Conservation (phyloP, 768 basidiomycete genomes). For the Vishniacozyma victoriae region DNA sequence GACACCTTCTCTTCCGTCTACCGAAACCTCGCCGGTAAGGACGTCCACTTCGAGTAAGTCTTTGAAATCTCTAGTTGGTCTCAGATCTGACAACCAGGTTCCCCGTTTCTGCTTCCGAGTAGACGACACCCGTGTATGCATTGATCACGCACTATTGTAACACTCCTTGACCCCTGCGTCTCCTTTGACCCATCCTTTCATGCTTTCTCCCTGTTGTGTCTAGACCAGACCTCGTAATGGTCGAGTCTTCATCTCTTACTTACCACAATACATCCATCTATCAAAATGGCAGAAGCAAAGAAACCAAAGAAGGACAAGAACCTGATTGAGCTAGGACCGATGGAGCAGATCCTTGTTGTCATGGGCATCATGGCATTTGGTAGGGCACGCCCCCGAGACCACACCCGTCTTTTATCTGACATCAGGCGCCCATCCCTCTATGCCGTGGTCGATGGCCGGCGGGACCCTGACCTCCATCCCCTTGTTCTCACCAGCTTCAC, state of each 20-base stretch:
- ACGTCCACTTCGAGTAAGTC: conserved; percentile 56
- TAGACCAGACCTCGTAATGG: background rate
- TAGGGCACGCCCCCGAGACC: no score
- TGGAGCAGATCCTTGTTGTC: conserved; percentile 39
- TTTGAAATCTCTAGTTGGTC: background rate
- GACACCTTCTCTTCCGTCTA: conserved; percentile 98
- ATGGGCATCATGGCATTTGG: conserved; percentile 38
- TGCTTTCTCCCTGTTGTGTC: background rate
- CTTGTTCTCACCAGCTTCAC: conserved; percentile 35
- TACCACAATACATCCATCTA: background rate
- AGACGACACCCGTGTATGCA: conserved; percentile 24
- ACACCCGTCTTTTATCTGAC: background rate
- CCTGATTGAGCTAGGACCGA: conserved; percentile 34
- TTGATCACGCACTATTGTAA: conserved; percentile 9
- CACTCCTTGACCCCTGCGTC: background rate
- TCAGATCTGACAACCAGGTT: conserved; percentile 23
- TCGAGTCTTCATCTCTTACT: no score
- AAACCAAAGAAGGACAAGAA: conserved; percentile 11
- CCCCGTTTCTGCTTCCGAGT: conserved; percentile 35
- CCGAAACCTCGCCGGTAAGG: conserved; percentile 87
- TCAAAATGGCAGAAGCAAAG: background rate
- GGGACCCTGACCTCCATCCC: conserved; percentile 23
- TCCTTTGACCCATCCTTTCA: no score
- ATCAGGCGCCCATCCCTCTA: conserved; percentile 9
- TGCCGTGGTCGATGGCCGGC: conserved; percentile 8